phyloP scores from a whole-genome alignment of 768 basidiomycete species.

The Infundibulicybe gibba region DNA sequence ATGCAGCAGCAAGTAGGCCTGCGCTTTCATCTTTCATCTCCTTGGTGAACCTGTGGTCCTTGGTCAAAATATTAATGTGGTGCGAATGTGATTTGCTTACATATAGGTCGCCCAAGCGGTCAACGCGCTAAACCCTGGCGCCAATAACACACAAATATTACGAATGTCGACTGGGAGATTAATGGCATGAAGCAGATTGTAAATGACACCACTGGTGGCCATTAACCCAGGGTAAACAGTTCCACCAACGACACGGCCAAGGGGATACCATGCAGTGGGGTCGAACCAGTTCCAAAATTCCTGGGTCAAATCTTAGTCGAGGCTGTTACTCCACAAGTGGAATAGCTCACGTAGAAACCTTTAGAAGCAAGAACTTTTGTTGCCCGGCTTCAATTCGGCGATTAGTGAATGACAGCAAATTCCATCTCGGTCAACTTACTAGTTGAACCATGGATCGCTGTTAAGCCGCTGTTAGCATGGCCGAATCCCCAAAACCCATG shows the following conservation, averaged over 20 bases:
- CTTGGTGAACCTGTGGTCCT: constrained; percentile 74
- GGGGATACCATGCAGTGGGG: constrained; percentile 98
- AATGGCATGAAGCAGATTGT: constrained; percentile 81
- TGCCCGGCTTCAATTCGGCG: constrained; percentile 57
- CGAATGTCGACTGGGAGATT: constrained; percentile 97
- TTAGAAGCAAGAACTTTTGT: constrained; percentile 86
- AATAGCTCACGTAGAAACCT: constrained; percentile 84
- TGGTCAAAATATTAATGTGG: background rate
- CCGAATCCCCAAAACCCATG: constrained; percentile 10
- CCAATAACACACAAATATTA: constrained; percentile 94
- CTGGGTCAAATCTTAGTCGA: constrained; percentile 30
- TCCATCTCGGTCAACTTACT: constrained; percentile 52
- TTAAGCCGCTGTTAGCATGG: constrained; percentile 1
- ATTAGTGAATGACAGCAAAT: constrained; percentile 9
- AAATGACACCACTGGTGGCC: constrained; percentile 97
- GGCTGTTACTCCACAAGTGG: too few species aligned
- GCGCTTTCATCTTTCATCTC: constrained; percentile 96
- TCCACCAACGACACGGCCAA: constrained; percentile 96
- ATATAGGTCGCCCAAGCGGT: constrained; percentile 97
- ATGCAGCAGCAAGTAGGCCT: constrained; percentile 94
- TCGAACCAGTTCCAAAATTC: constrained; percentile 99
- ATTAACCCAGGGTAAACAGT: constrained; percentile 98
- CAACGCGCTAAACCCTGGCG: constrained; percentile 94
- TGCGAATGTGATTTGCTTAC: constrained; percentile 37
- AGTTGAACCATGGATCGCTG: constrained; percentile 99